phyloP scores from a whole-genome alignment of 169 alveolate genomes.

The Plasmodium cynomolgi region DNA sequence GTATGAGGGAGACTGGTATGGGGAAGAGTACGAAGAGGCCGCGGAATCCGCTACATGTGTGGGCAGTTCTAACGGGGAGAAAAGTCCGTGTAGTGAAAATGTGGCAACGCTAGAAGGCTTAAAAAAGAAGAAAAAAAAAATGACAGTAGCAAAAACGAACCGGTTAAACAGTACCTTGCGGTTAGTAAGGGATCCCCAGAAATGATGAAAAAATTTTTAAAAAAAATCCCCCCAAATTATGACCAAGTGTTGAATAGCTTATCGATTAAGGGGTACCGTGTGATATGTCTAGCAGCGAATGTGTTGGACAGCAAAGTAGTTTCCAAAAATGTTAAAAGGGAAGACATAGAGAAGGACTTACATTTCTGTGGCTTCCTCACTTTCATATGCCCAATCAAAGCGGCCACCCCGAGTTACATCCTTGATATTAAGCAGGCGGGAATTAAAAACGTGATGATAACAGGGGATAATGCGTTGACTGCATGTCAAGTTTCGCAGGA shows the following conservation, averaged over 20 bases:
- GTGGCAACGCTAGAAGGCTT: slow-evolving; percentile 76
- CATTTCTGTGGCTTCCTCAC: slow-evolving; percentile 95
- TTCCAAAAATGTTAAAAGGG: slow-evolving; percentile 81
- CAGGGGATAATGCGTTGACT: slow-evolving; percentile 98
- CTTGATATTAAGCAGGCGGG: slow-evolving; percentile 88
- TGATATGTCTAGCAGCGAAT: slow-evolving; percentile 82
- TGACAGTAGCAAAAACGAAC: slow-evolving; percentile 42
- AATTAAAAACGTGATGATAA: slow-evolving; percentile 93
- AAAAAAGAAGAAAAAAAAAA: slow-evolving; percentile 76
- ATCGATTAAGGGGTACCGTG: slow-evolving; percentile 93
- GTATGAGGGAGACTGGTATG: slow-evolving; percentile 70
- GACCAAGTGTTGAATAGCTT: slow-evolving; percentile 86
- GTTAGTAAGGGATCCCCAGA: slow-evolving; percentile 98
- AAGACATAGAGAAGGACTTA: slow-evolving; percentile 91
- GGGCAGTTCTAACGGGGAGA: slow-evolving; percentile 14
- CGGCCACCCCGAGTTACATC: slow-evolving; percentile 90
- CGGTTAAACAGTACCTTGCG: slow-evolving; percentile 74
- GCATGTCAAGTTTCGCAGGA: slow-evolving; percentile 96
- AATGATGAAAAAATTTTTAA: slow-evolving; percentile 87
- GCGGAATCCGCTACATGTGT: slow-evolving; percentile 29
- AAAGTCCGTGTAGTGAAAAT: slow-evolving; percentile 60
- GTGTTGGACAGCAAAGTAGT: slow-evolving; percentile 45
- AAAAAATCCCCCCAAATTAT: slow-evolving; percentile 92
- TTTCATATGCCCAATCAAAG: slow-evolving; percentile 95
- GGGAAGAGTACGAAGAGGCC: slow-evolving; percentile 14